A percentile compares a stretch with the other conserved stretches of the same genome.
These are phyloP conservation scores for Cochlearia excelsa DNA, from an alignment of 345 rosid species.

Conservation along the genomic window DNA sequence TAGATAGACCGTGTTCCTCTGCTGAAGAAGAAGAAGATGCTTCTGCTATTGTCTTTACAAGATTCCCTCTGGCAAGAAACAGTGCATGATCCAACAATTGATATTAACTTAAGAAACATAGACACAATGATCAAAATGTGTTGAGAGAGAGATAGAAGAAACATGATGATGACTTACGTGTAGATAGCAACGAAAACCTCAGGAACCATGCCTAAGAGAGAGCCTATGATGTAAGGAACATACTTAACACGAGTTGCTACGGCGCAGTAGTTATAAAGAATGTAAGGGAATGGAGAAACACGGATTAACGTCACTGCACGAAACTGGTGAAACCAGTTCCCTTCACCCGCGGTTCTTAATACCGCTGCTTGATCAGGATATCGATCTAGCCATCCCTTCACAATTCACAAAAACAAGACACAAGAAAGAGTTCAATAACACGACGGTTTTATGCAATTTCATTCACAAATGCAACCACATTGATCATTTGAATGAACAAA, in stretches of 20 bases:
- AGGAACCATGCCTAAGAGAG: constrained; percentile 80
- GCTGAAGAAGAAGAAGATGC: too few relatives aligned
- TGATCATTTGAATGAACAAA: too few relatives aligned
- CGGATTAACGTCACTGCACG: constrained; percentile 75
- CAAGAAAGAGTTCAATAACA: not conserved
- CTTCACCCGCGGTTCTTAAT: constrained; percentile 88
- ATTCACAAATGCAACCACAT: constrained; percentile 19
- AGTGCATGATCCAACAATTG: too few relatives aligned
- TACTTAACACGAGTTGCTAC: constrained; percentile 84
- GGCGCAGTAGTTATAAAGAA: constrained; percentile 83
- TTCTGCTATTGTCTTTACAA: constrained; percentile 78
- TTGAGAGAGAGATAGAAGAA: not conserved
- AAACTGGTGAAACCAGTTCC: constrained; percentile 92
- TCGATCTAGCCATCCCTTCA: constrained; percentile 82
- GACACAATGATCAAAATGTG: not conserved
- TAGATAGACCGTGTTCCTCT: too few relatives aligned
- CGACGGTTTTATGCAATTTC: not conserved
- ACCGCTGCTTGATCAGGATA: constrained; percentile 87
- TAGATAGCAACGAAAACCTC: constrained; percentile 81
- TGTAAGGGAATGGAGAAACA: constrained; percentile 97
- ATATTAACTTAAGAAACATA: too few relatives aligned
- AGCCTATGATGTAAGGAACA: constrained; percentile 82
- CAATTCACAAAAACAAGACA: constrained; percentile 8
- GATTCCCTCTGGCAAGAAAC: constrained; percentile 65
- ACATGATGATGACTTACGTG: constrained; percentile 55